These are phyloP conservation scores for Nothophoma quercina DNA, from an alignment of 2,329 filamentous ascomycete genomes.

Conservation along the genomic window DNA sequence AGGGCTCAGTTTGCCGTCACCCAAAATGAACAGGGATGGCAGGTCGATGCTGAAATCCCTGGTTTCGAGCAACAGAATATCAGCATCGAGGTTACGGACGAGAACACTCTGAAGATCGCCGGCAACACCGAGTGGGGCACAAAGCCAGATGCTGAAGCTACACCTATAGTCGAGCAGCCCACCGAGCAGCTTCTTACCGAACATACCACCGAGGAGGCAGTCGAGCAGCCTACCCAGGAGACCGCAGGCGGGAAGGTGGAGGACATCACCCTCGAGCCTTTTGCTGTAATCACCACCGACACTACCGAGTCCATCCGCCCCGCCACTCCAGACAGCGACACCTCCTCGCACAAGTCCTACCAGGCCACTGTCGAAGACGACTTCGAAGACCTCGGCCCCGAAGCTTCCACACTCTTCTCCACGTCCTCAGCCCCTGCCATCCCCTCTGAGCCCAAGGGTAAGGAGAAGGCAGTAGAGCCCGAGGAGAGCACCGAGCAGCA, in stretches of 20 bases:
- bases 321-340: slow-evolving; percentile 37
- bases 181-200: neutral
- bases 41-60: slow-evolving; percentile 42
- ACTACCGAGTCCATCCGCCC: slow-evolving; percentile 16
- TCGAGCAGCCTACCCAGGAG: neutral
- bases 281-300: slow-evolving; percentile 11
- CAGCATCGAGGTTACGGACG: slow-evolving; percentile 44
- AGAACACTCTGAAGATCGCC: slow-evolving; percentile 42
- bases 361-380: slow-evolving; percentile 48
- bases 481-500: slow-evolving; percentile 27
- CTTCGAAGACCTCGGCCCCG: slow-evolving; percentile 45
- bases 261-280: slow-evolving; percentile 31
- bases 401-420: slow-evolving; percentile 39
- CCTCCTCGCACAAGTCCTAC: slow-evolving; percentile 43
- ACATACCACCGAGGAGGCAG: neutral
- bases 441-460: slow-evolving; percentile 31
- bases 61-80: slow-evolving; percentile 48
- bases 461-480: slow-evolving; percentile 37
- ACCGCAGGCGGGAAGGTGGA: slow-evolving; percentile 25
- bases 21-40: slow-evolving; percentile 40
- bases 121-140: slow-evolving; percentile 40
- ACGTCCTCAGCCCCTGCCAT: slow-evolving; percentile 21
- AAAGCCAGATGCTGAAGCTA: slow-evolving; percentile 10
- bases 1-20: slow-evolving; percentile 43
- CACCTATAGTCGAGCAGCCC: neutral